These are phyloP conservation scores for Blastobotrys proliferans DNA, from an alignment of 1,139 yeast genomes.

Conservation along the genomic window DNA sequence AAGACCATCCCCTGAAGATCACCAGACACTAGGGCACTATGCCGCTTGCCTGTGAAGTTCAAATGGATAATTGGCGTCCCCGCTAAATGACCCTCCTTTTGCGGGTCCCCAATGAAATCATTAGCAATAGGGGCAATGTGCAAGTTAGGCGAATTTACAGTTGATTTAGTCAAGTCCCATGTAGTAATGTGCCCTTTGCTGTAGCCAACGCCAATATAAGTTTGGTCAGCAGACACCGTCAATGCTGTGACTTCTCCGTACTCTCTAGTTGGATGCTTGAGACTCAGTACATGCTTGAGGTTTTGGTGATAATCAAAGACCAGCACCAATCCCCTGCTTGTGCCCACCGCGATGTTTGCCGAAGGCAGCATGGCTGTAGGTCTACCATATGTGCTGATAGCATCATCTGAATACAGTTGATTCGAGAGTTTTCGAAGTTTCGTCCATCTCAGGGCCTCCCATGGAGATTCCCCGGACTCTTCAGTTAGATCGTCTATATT, in stretches of 20 bases:
- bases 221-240: conserved; percentile 48
- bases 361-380: conserved; percentile 48
- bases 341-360: conserved; percentile 57
- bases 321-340: conserved; percentile 53
- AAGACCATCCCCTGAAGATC: conserved; percentile 59
- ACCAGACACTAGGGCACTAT: conserved; percentile 53
- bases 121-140: conserved; percentile 36
- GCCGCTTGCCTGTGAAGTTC: conserved; percentile 53
- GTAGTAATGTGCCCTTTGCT: conserved; percentile 43
- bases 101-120: conserved; percentile 22
- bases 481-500: conserved; percentile 18
- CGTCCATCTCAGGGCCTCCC: conserved; percentile 43
- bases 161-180: conserved; percentile 43
- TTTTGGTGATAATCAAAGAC: conserved; percentile 64
- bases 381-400: conserved; percentile 45
- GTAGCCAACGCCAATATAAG: conserved; percentile 47
- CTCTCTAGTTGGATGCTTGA: conserved; percentile 23
- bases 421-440: conserved; percentile 42
- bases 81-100: conserved; percentile 50
- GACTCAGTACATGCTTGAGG: conserved; percentile 41
- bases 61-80: conserved; percentile 47
- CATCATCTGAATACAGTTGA: conserved; percentile 38
- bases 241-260: conserved; percentile 46
- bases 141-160: conserved; percentile 28
- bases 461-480: conserved; percentile 12